These are phyloP conservation scores for Sarocladium oryzae DNA, from an alignment of 2,329 filamentous ascomycete genomes.

Conservation along the genomic window DNA sequence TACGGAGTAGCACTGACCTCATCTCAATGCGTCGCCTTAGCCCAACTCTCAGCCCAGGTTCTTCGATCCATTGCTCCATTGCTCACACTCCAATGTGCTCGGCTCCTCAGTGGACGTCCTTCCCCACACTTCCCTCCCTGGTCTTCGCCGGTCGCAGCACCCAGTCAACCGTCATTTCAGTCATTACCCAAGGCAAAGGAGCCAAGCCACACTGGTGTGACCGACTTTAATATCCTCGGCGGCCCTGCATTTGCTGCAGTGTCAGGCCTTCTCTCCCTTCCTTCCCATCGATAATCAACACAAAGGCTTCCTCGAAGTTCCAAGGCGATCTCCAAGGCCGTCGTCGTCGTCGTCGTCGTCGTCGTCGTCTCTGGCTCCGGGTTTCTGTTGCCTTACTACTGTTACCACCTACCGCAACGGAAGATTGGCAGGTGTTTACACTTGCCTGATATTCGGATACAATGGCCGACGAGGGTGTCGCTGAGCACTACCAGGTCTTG, in stretches of 20 bases:
- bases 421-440: conserved; percentile 1
- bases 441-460: conserved; percentile 15
- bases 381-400: conserved; percentile 2
- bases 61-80: background rate
- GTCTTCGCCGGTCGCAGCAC: conserved; percentile 1
- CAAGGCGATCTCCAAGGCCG: conserved; percentile 3
- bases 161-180: conserved; percentile 6
- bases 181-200: background rate
- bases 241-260: background rate
- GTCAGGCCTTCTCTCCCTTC: background rate
- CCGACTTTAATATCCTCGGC: conserved; percentile 5
- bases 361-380: conserved; percentile 6
- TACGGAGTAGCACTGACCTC: background rate
- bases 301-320: conserved; percentile 5
- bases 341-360: conserved; percentile 1
- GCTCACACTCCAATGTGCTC: too few species aligned
- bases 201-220: background rate
- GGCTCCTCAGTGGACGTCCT: background rate
- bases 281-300: background rate
- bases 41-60: background rate
- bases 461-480: conserved; percentile 61
- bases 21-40: background rate
- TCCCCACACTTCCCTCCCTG: conserved; percentile 5
- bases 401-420: background rate
- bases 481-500: conserved; percentile 85